Conservation (phyloP, 2,329 filamentous ascomycete genomes). For the Calonectria pteridis region DNA sequence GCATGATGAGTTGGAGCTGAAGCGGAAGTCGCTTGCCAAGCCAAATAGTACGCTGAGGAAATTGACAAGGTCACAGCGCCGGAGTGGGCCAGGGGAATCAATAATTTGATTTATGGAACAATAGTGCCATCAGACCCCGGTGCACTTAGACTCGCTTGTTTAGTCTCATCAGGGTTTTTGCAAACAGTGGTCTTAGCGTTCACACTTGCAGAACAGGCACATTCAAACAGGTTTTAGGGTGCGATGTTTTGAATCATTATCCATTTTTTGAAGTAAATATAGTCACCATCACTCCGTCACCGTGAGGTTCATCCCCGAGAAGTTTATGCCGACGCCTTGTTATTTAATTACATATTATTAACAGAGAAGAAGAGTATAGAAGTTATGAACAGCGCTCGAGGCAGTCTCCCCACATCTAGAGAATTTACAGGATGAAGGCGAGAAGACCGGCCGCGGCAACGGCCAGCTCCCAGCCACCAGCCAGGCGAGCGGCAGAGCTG, state of each 20-base stretch:
- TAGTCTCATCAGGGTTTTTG: not conserved
- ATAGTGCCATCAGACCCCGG: not conserved
- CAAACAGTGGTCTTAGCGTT: not conserved
- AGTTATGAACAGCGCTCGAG: not conserved
- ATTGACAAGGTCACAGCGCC: not conserved
- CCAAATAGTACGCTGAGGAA: not conserved
- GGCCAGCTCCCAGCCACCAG: not conserved
- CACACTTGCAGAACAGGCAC: not conserved
- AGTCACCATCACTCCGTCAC: not conserved
- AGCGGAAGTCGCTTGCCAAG: not conserved
- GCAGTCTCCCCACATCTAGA: not conserved
- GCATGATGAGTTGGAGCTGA: not conserved
- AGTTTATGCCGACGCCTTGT: not conserved
- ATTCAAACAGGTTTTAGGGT: not conserved
- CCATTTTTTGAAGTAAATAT: not conserved
- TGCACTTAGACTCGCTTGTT: not conserved
- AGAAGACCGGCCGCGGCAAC: slow-evolving; percentile 4
- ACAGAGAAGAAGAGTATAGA: not conserved
- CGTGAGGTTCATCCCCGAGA: not conserved
- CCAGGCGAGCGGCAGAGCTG: not conserved
- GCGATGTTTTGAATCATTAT: not conserved
- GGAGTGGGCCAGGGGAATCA: not conserved
- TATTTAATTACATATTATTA: not conserved
- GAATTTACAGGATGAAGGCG: not conserved
- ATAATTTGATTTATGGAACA: not conserved